Evolutionary conservation across 768 basidiomycete genomes (phyloP).

Genomic region (Coprinopsis strossmayeri): DNA sequence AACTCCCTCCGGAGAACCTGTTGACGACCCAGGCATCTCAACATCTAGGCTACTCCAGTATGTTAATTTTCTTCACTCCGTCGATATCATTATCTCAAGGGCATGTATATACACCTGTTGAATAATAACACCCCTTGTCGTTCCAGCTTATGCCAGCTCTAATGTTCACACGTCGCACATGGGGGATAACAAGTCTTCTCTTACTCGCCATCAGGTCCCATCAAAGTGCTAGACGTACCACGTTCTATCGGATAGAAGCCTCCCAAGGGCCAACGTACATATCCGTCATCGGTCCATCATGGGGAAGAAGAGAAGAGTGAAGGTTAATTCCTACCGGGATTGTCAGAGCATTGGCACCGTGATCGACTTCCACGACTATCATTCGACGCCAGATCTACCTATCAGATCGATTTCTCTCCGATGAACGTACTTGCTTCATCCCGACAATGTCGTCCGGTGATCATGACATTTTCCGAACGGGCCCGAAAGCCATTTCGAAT

Average conservation of each 20-base stretch:
- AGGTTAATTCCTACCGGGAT: not conserved
- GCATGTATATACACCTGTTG: not conserved
- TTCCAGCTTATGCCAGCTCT: not conserved
- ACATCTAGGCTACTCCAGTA: no score
- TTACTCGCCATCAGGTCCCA: no score
- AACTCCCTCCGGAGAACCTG: no score
- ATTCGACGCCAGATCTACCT: no score
- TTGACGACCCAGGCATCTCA: no score
- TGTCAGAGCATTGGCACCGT: not conserved
- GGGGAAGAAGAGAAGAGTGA: not conserved
- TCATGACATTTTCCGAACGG: not conserved
- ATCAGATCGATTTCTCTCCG: no score
- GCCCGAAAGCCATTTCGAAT: not conserved
- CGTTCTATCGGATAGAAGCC: not conserved
- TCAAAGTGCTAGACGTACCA: no score
- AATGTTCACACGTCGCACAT: not conserved
- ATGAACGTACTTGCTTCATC: no score
- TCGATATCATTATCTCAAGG: no score
- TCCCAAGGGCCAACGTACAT: not conserved
- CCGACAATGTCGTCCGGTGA: no score
- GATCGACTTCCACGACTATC: constrained; percentile 1
- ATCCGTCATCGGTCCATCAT: not conserved
- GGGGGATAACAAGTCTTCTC: not conserved
- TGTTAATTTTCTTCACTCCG: no score
- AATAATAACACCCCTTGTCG: not conserved